Base-by-base conservation (phyloP, 352 stramenopile genomes). In the Phytophthora sp. region DNA sequence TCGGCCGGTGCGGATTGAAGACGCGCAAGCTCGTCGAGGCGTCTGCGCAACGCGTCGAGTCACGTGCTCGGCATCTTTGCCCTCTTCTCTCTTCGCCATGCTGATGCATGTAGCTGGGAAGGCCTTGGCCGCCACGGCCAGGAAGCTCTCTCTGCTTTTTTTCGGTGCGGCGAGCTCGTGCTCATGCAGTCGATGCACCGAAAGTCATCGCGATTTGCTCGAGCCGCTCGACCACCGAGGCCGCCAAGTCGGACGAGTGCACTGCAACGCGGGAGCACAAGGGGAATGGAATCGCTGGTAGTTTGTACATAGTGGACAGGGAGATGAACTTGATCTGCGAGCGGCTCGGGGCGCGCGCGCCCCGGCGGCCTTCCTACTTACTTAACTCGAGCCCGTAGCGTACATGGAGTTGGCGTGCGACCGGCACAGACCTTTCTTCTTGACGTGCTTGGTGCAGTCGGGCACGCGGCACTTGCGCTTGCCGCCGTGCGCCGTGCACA, bases 401-500 rank as follows among this genome's bases (percentile, higher is more conserved):
- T 68, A 77, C 55, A 89, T 64, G 20, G 82, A 85, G 62, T 94
- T 94, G 35, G 84, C 84, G 48, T 94, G 84, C 34, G 84, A 87
- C 8, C 84, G 71, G 34, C 84, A 94, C 20, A 94, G 58, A 0
- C 84, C 84, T 74, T 89, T 89, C 77, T 93, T 94, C 77, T 94
- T 94, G 39, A 94, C 84, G 66, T 92, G 84, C 69, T 94, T 94
- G 45, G 74, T 91, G 78, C 84, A 94, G 21, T 91, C 81, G 4
- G 85, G 75, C 31, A 94, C 75, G 24, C 77, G 80, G 51, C 84
- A 94, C 65, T 94, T 94, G 65, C 83, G 82, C 61, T 94, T 94
- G 55, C 84, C 89, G 9, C 89, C 89, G 52, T 97, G 89, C 18
- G 86, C 87, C 21, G 87, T 95, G 70, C 87, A 95, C 61, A 95